Percentiles rank a stretch among this genome's conserved stretches.
Evolutionary conservation across 768 basidiomycete species (phyloP).

Genomic region (Auricularia sp.): DNA sequence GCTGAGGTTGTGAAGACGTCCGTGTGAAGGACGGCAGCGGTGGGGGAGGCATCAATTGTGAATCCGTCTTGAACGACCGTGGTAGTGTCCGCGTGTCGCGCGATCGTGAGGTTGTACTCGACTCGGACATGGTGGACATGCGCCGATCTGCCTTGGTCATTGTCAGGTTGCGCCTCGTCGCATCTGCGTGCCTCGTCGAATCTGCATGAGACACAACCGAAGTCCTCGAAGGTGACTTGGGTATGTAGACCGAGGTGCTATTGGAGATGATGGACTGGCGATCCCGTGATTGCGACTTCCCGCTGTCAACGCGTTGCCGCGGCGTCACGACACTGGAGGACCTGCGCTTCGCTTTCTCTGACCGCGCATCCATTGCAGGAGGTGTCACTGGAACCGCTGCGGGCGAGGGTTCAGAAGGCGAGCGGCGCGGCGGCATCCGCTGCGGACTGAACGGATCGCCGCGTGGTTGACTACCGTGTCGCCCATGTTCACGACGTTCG

Average conservation of each 20-base stretch:
- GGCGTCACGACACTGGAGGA: not conserved
- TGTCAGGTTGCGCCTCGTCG: not conserved
- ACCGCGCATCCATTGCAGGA: not conserved
- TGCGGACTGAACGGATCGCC: not conserved
- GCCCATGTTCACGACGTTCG: slow-evolving; percentile 45
- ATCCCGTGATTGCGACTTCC: not conserved
- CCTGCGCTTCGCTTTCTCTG: not conserved
- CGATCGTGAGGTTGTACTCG: not conserved
- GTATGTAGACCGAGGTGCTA: not conserved
- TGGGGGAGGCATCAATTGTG: not conserved
- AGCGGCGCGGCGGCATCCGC: not conserved
- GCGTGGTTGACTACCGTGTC: slow-evolving; percentile 11
- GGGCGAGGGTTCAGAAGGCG: not conserved
- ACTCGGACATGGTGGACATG: not conserved
- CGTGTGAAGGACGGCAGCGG: not conserved
- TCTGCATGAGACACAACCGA: not conserved
- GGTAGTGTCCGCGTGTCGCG: not conserved
- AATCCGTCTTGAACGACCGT: not conserved
- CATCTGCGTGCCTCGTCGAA: not conserved
- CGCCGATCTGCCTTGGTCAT: not conserved
- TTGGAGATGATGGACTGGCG: no score
- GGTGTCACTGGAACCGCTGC: not conserved
- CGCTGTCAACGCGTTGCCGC: not conserved
- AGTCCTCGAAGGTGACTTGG: not conserved
- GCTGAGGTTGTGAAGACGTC: not conserved